Conservation (phyloP, 257 asterid genomes). For the Nicotiana tabacum region DNA sequence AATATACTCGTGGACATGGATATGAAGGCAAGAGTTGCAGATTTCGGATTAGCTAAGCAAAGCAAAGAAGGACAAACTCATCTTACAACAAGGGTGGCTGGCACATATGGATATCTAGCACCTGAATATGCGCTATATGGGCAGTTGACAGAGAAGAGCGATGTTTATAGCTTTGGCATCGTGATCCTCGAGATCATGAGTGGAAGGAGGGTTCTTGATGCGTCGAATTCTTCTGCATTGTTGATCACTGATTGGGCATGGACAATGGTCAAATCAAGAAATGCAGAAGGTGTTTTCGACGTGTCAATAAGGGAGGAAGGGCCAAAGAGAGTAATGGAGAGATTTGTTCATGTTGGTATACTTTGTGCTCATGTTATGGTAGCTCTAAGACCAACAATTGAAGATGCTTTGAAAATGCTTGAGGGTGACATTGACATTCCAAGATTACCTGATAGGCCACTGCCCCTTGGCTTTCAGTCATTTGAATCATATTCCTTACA, state of each 20-base stretch:
- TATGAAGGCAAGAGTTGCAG: conserved; percentile 48
- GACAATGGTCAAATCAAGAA: conserved; percentile 31
- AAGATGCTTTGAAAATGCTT: conserved; percentile 60
- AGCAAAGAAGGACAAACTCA: conserved; percentile 52
- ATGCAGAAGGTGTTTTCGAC: conserved; percentile 30
- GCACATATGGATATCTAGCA: conserved; percentile 56
- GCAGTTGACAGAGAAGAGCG: conserved; percentile 53
- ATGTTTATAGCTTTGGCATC: conserved; percentile 50
- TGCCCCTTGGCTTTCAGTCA: conserved; percentile 34
- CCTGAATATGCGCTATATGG: conserved; percentile 63
- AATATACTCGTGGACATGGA: conserved; percentile 55
- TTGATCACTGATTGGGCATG: conserved; percentile 66
- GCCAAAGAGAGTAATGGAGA: conserved; percentile 52
- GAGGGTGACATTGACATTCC: conserved; percentile 66
- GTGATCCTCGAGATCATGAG: conserved; percentile 57
- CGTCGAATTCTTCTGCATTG: conserved; percentile 24
- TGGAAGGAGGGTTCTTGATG: conserved; percentile 44
- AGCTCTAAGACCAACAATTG: conserved; percentile 52
- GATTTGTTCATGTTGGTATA: conserved; percentile 47
- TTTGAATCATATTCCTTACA: conserved; percentile 15
- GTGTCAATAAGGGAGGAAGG: conserved; percentile 38
- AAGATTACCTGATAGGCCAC: conserved; percentile 40
- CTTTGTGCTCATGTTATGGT: conserved; percentile 67
- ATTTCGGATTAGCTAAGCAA: conserved; percentile 59
- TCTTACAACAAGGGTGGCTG: conserved; percentile 61